A percentile compares a stretch with the other conserved stretches of the same genome.
phyloP scores from a whole-genome alignment of 768 basidiomycete genomes.

The Leccinum pellstonianum region DNA sequence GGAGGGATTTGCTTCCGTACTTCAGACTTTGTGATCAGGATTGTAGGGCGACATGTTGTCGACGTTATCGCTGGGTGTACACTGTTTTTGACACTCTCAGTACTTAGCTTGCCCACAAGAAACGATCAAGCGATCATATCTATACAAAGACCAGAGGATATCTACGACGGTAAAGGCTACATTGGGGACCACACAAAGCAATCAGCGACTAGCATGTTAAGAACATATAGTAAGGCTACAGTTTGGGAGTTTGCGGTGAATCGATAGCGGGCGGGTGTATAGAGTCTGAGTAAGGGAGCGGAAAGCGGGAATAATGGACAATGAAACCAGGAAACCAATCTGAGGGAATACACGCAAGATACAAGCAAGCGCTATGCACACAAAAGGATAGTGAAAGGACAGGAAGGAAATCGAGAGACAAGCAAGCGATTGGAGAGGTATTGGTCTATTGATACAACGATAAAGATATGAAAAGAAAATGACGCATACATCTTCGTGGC shows the following conservation, averaged over 20 bases:
- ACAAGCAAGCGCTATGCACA: conserved; percentile 3
- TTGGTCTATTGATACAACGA: conserved; percentile 5
- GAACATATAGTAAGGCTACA: background rate
- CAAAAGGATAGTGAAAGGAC: background rate
- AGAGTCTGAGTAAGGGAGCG: no score
- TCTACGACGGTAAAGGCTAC: background rate
- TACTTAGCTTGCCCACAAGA: no score
- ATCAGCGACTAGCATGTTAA: background rate
- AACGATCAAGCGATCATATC: background rate
- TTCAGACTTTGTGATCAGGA: no score
- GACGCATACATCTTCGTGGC: no score
- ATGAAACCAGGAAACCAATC: no score
- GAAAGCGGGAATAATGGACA: no score
- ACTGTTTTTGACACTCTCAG: no score
- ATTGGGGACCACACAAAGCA: background rate
- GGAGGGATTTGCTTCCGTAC: no score
- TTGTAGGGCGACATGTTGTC: no score
- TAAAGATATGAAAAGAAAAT: background rate
- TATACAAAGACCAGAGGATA: background rate
- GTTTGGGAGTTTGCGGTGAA: background rate
- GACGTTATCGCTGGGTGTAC: no score
- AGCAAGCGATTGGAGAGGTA: background rate
- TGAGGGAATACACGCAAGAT: background rate
- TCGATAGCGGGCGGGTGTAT: no score
- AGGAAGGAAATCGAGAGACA: background rate